A percentile compares a stretch with the other conserved stretches of the same genome.
Conservation (phyloP, 495 filamentous ascomycete genomes). For the Lophiotrema nucula region DNA sequence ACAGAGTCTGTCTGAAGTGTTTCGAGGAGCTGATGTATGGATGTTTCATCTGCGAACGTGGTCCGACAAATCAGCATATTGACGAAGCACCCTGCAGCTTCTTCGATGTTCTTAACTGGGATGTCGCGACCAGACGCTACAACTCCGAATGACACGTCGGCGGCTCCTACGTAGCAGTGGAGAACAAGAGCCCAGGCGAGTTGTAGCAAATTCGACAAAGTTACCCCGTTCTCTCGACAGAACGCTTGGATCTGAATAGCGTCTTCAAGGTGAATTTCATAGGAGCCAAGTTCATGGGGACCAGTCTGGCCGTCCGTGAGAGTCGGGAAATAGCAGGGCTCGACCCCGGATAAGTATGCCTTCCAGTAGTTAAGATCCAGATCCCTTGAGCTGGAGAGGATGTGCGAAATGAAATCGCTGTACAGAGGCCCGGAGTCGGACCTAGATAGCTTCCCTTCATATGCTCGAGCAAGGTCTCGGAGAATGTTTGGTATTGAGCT, state of each 20-base stretch:
- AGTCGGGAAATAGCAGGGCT: constrained; percentile 32
- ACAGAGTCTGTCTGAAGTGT: constrained; percentile 26
- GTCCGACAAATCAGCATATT: constrained; percentile 56
- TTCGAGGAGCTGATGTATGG: constrained; percentile 32
- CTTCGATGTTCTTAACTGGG: constrained; percentile 47
- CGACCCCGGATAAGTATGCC: constrained; percentile 26
- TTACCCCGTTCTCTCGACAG: constrained; percentile 51
- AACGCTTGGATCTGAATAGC: constrained; percentile 39
- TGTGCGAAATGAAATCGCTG: constrained; percentile 31
- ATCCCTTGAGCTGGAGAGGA: constrained; percentile 24
- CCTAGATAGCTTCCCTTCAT: constrained; percentile 14
- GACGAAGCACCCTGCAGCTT: constrained; percentile 54
- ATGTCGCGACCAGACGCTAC: constrained; percentile 53
- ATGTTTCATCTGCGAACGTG: constrained; percentile 43
- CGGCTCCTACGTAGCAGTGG: constrained; percentile 48
- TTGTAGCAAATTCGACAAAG: constrained; percentile 53
- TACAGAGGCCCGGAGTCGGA: constrained; percentile 27
- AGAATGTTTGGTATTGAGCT: constrained; percentile 31
- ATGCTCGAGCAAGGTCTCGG: constrained; percentile 26
- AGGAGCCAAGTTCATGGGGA: constrained; percentile 18
- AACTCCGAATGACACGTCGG: constrained; percentile 57
- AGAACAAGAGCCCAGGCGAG: constrained; percentile 55
- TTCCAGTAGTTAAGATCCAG: constrained; percentile 35
- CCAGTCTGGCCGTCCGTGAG: constrained; percentile 9
- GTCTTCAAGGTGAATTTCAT: constrained; percentile 14